These are phyloP conservation scores for Houttuynia cordata DNA, from an alignment of 164 flowering plant species.

Conservation along the genomic window DNA sequence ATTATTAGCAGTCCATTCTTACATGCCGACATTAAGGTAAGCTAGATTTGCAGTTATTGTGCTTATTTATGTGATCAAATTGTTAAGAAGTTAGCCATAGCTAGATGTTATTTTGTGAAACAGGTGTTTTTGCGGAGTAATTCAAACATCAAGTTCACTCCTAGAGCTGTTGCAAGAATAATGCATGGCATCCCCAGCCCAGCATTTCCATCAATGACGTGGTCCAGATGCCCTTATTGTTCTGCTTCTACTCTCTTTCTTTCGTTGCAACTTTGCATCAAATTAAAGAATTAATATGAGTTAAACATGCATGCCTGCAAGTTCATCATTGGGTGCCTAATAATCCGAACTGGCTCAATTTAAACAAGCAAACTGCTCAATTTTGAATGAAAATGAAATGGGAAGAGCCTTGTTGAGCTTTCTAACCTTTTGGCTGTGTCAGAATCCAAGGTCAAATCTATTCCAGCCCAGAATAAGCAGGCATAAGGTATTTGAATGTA, in stretches of 20 bases:
- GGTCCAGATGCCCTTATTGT: conserved; percentile 97
- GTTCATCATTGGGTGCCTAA: not conserved
- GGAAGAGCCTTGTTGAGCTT: no score
- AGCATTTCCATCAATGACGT: conserved; percentile 66
- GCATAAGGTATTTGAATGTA: no score
- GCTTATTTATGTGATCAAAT: not conserved
- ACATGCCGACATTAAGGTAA: conserved; percentile 91
- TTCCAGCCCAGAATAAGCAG: no score
- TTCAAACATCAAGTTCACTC: conserved; percentile 75
- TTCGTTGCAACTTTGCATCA: not conserved
- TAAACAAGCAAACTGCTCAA: not conserved
- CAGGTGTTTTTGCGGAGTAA: conserved; percentile 87
- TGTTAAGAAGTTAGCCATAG: not conserved
- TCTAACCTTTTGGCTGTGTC: no score
- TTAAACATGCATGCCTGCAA: not conserved
- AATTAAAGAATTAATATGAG: no score
- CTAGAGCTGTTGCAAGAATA: conserved; percentile 92
- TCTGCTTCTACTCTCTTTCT: conserved; percentile 17
- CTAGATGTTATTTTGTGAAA: conserved; percentile 3
- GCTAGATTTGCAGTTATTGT: not conserved
- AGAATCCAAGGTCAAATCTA: no score
- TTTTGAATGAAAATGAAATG: no score
- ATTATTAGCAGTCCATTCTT: conserved; percentile 63
- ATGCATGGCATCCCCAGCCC: conserved; percentile 95
- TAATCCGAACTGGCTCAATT: not conserved